Evolutionary conservation across 2,329 filamentous ascomycete genomes (phyloP), one percentile per base, ranked within the genome.

Genomic region (Domatiomyces globalis): DNA sequence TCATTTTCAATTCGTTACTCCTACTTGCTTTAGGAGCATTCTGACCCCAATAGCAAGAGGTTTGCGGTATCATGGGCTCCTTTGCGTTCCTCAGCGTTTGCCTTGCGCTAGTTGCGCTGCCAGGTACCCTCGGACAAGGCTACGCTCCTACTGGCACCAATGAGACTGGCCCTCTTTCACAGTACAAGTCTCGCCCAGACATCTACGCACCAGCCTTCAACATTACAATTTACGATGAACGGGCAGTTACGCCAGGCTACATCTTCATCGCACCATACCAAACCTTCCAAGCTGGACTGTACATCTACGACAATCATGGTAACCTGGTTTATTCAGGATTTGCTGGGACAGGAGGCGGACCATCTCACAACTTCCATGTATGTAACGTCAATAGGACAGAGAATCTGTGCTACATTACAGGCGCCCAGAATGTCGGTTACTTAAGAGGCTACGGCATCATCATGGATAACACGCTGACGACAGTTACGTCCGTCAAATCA

Each of bases 221-320:
- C 12, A 56, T 68, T 33, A 65, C 51, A 39, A 42, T 67, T 46
- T 56, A 58, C 25, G 50, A 51, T 36, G 56, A 63, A 27, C 10
- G 2, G 15, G 33, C 33, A 15, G 59, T 70, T 45, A 66, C 64
- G 12, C 71, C 73, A 1, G 73, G 73, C 20, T 76, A 75, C 59
- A 71, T 74, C 39, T 75, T 76, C 56, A 62, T 76, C 39, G 70
- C 70, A 2, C 73, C 73, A 1, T 76, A 75, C 55, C 67, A 73
- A 46, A 69, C 71, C 43, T 62, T 69, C 54, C 73, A 74, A 55
- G 67, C 71, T 5, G 73, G 72, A 1, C 70, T 72, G 7, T 73
- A 75, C 58, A 75, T 76, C 20, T 76, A 74, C 57, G 73, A 76
- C 59, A 73, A 71, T 56, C 63, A 64, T 56, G 73, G 73, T 66